A percentile compares a stretch with the other conserved stretches of the same genome.
phyloP scores from a whole-genome alignment of 2,329 filamentous ascomycete genomes.

The Verticillium nonalfalfae region DNA sequence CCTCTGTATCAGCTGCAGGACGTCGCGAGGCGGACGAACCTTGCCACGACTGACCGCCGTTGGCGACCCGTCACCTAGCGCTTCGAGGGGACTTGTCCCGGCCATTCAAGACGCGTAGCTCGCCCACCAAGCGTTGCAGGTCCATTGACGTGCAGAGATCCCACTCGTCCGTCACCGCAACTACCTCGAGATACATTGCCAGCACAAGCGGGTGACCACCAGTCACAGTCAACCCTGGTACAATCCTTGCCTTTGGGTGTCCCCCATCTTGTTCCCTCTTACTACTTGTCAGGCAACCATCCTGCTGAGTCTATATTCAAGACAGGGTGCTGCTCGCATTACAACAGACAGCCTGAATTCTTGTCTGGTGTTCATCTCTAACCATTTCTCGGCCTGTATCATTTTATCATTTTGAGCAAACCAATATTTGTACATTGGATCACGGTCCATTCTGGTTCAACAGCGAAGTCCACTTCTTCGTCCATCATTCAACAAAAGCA shows the following conservation, averaged over 20 bases:
- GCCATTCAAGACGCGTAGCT: conserved; percentile 1
- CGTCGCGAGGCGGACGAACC: neutral
- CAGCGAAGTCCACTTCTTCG: neutral
- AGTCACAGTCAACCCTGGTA: neutral
- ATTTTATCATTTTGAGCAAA: neutral
- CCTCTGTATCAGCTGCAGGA: neutral
- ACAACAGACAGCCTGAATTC: neutral
- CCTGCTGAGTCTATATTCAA: neutral
- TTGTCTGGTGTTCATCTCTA: neutral
- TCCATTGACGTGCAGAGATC: conserved; percentile 1
- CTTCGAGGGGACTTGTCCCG: neutral
- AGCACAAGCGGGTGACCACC: neutral
- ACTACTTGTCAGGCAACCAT: neutral
- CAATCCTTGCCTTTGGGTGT: neutral
- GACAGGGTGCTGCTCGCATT: neutral
- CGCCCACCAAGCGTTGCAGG: neutral
- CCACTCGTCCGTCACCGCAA: conserved; percentile 1
- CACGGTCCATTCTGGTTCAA: neutral
- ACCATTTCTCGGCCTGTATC: neutral
- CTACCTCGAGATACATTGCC: neutral
- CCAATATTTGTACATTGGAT: neutral
- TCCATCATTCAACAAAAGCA: neutral
- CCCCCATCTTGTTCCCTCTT: neutral
- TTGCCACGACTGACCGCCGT: neutral
- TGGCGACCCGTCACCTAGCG: neutral